These are phyloP conservation scores for Botrytis galanthina DNA, from an alignment of 2,329 filamentous ascomycete genomes.

Conservation along the genomic window DNA sequence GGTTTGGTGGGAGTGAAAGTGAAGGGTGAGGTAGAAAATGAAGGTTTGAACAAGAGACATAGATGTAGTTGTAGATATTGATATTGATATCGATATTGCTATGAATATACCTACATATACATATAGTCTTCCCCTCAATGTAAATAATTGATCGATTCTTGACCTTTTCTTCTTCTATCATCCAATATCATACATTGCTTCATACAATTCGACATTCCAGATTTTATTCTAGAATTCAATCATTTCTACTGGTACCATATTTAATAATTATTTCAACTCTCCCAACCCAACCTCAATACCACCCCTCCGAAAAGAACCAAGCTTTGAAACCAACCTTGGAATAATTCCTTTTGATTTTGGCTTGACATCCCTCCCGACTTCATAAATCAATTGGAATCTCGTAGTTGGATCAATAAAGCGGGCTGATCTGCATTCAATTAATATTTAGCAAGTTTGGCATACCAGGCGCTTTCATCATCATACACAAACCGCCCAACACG, in stretches of 20 bases:
- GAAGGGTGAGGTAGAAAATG: not conserved
- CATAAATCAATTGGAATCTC: not conserved
- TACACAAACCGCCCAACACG: constrained; percentile 6
- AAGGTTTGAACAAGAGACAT: not conserved
- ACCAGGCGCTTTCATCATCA: constrained; percentile 1
- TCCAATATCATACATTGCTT: not conserved
- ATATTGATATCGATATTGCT: not conserved
- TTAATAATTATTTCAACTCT: not conserved
- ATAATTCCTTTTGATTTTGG: not conserved
- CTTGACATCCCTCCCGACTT: not conserved
- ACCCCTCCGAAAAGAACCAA: not conserved
- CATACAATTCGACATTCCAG: not conserved
- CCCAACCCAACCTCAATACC: not conserved
- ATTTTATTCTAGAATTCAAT: not conserved
- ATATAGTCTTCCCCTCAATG: not conserved
- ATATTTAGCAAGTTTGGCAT: constrained; percentile 15
- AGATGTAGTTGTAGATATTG: not conserved
- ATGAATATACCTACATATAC: not conserved
- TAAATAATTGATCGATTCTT: not conserved
- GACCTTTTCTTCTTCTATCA: not conserved
- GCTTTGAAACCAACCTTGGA: not conserved
- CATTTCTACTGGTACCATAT: not conserved
- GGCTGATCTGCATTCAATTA: constrained; percentile 18
- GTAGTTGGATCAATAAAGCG: constrained; percentile 12
- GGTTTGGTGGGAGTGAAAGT: not conserved